Base-by-base conservation (phyloP, 2,329 filamentous ascomycete genomes). In the Sporothrix protearum region DNA sequence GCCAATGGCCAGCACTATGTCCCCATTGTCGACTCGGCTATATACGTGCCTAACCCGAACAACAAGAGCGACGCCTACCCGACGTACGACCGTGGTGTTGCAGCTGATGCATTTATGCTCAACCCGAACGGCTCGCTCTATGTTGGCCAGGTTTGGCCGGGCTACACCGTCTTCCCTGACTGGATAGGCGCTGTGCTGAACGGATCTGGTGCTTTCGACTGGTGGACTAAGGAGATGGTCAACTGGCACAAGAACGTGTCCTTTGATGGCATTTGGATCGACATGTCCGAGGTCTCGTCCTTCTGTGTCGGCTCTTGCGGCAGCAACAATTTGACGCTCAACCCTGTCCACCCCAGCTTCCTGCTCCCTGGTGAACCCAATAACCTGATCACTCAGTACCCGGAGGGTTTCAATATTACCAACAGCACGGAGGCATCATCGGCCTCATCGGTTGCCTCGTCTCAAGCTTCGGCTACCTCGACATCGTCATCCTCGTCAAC, bases 61-160 rank as follows among this genome's bases (percentile, higher is more conserved):
- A 91, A 93, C 76, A 57, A 69, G 83, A 82, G 90, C 89, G 91
- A 93, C 78, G 84, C 83, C 59, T 92, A 89, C 77, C 81, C 83
- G 1, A 81, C 87, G 0, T 94, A 88, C 78, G 82, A 89, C 68
- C 84, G 87, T 19, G 92, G 91, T 0, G 79, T 87, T 0, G 84
- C 86, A 6, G 80, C 85, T n/a, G 85, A 82, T 70, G 81, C 80
- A 9, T 84, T 84, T 75, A 80, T 88, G 83, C 81, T 89, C 67
- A 85, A 89, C 49, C 81, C 83, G 1, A 87, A 92, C 74, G 89
- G 84, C 4, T 83, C 84, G 1, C 76, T 84, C 12, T 86, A 87
- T 73, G 81, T 85, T 22, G 88, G 91, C 36, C 85, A 88, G 8
- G 91, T 94, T 28, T 94, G 92, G 92, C 91, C 92, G 16, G 92